Percentiles rank a stretch among this genome's conserved stretches.
phyloP scores from a whole-genome alignment of 2,329 filamentous ascomycete species.

The Ophiostoma angusticollis region DNA sequence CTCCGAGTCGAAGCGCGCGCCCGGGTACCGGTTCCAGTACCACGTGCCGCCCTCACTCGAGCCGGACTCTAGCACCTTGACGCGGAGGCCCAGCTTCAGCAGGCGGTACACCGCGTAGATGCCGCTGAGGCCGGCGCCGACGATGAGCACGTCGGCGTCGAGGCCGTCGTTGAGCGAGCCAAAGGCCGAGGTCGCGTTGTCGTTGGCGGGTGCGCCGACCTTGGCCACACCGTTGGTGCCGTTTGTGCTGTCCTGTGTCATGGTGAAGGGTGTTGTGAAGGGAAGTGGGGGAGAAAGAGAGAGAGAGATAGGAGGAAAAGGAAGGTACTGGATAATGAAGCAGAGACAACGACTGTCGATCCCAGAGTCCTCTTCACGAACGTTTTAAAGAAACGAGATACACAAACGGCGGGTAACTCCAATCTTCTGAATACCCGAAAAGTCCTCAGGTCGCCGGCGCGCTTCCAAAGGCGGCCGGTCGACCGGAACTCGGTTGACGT shows the following conservation, averaged over 20 bases:
- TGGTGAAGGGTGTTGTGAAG: not conserved
- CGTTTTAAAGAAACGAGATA: too few species aligned
- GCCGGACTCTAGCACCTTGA: conserved; percentile 27
- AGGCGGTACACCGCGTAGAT: conserved; percentile 29
- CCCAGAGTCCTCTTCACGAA: too few species aligned
- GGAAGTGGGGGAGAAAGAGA: not conserved
- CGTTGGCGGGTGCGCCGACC: not conserved
- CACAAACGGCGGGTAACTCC: too few species aligned
- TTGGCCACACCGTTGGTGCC: not conserved
- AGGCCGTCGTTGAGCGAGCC: conserved; percentile 11
- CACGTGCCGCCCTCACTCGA: conserved; percentile 32
- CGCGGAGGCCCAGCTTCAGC: conserved; percentile 24
- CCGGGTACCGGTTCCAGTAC: conserved; percentile 32
- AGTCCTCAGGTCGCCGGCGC: too few species aligned
- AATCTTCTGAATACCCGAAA: too few species aligned
- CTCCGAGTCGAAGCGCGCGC: conserved; percentile 27
- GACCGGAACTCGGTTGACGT: not conserved
- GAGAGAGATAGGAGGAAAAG: not conserved
- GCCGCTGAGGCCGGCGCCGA: conserved; percentile 28
- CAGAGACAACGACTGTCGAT: too few species aligned
- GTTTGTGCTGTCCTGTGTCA: conserved; percentile 3
- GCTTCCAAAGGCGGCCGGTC: not conserved
- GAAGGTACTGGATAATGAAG: not conserved
- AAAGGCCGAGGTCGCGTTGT: not conserved
- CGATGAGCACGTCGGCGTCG: conserved; percentile 25